Base-by-base conservation (phyloP, 192 early-diverging fungal species). In the Coemansia sp. region DNA sequence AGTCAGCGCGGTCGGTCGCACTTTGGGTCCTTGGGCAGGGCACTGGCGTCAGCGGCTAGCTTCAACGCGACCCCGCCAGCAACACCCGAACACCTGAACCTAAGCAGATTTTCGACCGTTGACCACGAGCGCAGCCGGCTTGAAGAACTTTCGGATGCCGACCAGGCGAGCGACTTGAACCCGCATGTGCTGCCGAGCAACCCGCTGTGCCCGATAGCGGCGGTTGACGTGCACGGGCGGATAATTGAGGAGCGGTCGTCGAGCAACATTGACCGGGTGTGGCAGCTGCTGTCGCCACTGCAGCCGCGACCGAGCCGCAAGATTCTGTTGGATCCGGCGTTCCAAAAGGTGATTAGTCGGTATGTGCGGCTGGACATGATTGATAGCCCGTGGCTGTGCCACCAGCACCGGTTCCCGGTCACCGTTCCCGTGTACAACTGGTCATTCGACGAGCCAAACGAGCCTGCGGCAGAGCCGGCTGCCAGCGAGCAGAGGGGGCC, bases 291-390 rank as follows among this genome's bases (percentile, higher is more conserved):
- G 20, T 59, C 56, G 29, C 74, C 74, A 10, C 45, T 77, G 3
- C 50, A 50, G 25, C 21, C 51, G 25, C 54, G 36, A 1, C 21
- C 56, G 7, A 60, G 38, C 29, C 50, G 63, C 15, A 58, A 36
- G 39, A 48, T 47, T 2, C 62, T 77, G 42, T 52, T 77, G 29
- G 74, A 77, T 11, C 74, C 74, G 21, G 50, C 74, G 8, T 77
- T 77, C 63, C 74, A 67, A 32, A 77, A 70, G 53, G 53, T 62
- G 11, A 53, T 77, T 21, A 56, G 74, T 15, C 62, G 59, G 1
- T 63, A 59, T 15, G 42, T 70, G 20, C 74, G 60, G 21, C 45
- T 77, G 9, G 62, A 58, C 38, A 65, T 70, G 41, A 36, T 47
- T 5, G 55, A 52, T n/a, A 58, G 67, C 9, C 67, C 74, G 0